Base-by-base conservation (phyloP, 768 basidiomycete genomes). In the Collybia sordida region DNA sequence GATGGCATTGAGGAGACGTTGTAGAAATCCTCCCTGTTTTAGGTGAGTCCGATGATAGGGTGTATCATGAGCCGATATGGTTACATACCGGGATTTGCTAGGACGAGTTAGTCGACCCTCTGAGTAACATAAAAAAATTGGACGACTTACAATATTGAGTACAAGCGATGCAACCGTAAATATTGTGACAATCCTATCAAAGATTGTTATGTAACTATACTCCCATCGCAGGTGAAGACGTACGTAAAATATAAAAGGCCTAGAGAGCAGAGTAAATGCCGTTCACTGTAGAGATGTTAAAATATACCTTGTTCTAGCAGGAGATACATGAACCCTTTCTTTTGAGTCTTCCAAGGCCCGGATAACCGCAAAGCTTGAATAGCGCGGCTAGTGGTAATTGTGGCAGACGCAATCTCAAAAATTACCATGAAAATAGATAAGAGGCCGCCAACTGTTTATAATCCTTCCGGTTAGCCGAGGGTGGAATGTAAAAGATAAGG, bases 201-300 rank as follows among this genome's bases (percentile, higher is more conserved):
- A 9, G 9, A 15, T 28, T 14, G 15, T 15, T 27, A 1, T 24
- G 25, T 8, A 11, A 45, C 7, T 8, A 14, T 34, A 24, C 2
- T 28, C 35, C 19, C 28, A 18, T 25, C 22, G 3, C 36, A 28
- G 11, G 25, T 24, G 9, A 2, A 8, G 34, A 18, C 58, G 6
- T 21, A 66, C 67, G 58, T 60, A 45, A 66, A 66, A 48, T 65
- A 66, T 17, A 66, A 36, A 15, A 65, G 49, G 17, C 65, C 64
- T 66, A 19, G 15, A 24, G 4, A 4, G 31, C n/a, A 12, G n/a
- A 27, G 18, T 3, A 6, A 23, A n/a, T 7, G 14, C 19, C 15
- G 19, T 11, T 19, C 27, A 24, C 35, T 12, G 12, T 14, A 31
- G 21, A 2, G 11, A 9, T 9, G 21, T 14, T 15, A 27, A 18